Evolutionary conservation across 2,329 filamentous ascomycete genomes (phyloP).

Genomic region (Fusarium euwallaceae): DNA sequence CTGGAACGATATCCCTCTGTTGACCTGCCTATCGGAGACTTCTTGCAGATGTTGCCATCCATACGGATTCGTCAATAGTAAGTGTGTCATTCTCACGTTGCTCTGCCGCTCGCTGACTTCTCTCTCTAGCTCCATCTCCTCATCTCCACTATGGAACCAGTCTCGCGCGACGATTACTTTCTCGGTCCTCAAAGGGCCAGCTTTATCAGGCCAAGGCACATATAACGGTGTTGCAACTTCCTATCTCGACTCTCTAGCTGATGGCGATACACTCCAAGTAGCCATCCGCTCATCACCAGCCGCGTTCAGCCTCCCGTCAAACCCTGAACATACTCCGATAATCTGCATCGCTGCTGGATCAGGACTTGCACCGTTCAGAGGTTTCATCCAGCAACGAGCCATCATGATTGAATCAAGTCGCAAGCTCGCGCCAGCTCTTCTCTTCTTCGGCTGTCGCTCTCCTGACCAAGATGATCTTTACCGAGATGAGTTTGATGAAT

Average conservation of each 20-base stretch:
- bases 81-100: background rate
- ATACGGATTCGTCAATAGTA: constrained; percentile 2
- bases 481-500: background rate
- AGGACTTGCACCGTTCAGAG: background rate
- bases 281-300: background rate
- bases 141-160: background rate
- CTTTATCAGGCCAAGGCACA: background rate
- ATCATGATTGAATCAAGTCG: background rate
- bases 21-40: background rate
- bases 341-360: constrained; percentile 2
- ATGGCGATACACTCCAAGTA: background rate
- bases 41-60: constrained; percentile 1
- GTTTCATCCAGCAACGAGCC: background rate
- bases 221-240: background rate
- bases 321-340: background rate
- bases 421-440: background rate
- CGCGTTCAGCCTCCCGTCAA: background rate
- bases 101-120: background rate
- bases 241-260: background rate
- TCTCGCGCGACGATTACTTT: background rate
- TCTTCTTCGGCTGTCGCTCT: background rate
- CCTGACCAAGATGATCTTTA: background rate
- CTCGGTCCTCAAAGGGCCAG: background rate
- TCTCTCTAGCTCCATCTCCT: background rate
- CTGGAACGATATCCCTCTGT: background rate